Conservation (phyloP, 2,329 filamentous ascomycete genomes). For the Colletotrichum somersetense region DNA sequence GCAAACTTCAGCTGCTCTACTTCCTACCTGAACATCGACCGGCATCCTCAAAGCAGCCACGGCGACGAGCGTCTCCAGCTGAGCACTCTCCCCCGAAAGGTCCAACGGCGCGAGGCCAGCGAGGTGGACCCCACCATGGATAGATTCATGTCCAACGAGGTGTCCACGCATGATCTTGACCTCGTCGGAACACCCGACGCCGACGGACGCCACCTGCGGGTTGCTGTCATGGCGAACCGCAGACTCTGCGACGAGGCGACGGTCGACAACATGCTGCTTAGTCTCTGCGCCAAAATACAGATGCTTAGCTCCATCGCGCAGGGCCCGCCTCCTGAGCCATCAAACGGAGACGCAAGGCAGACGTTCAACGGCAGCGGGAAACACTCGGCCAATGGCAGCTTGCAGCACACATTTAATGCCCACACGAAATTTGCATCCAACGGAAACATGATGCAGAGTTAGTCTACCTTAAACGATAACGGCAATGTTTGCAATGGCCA, state of each 20-base stretch:
- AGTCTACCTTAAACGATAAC: background rate
- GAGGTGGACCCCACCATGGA: background rate
- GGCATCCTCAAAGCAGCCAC: constrained; percentile 1
- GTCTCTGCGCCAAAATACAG: background rate
- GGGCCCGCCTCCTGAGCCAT: background rate
- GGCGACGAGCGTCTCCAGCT: background rate
- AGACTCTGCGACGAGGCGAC: constrained; percentile 2
- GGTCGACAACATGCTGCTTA: background rate
- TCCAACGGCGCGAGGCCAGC: background rate
- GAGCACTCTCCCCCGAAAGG: background rate
- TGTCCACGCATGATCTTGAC: constrained; percentile 1
- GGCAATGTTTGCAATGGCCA: too few relatives aligned
- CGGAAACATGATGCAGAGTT: background rate
- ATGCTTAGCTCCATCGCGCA: background rate
- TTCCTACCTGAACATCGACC: constrained; percentile 4
- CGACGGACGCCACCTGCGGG: background rate
- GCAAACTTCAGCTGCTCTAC: constrained; percentile 46
- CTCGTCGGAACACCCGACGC: background rate
- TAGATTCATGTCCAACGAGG: background rate
- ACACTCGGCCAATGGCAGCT: background rate
- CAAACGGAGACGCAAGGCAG: background rate
- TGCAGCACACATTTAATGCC: background rate
- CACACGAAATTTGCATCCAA: background rate
- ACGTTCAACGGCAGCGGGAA: background rate
- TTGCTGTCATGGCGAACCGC: background rate